Base-by-base conservation (phyloP, 108 stramenopile species). In the Pseudonitzschia delicatissima region DNA sequence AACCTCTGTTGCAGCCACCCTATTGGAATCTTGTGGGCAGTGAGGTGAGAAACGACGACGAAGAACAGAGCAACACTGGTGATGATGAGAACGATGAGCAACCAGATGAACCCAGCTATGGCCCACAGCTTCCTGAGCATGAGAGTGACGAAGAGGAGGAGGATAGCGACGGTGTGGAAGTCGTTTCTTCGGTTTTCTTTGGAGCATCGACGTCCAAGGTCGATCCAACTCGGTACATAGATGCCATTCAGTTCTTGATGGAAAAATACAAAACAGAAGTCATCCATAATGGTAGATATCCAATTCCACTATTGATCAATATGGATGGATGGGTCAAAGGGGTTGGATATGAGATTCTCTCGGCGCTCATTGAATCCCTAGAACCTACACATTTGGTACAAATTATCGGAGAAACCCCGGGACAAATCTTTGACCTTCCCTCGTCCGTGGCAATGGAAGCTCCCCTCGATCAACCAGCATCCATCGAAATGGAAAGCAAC, bases 251-350 rank as follows among this genome's bases (percentile, higher is more conserved):
- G 45, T 40, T 48, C 39, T 74, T 85, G 34, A 61, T 89, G 32
- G 52, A 69, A 65, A 49, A 76, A 60, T 88, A 85, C 64, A 47
- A 68, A 25, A 40, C 73, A 40, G 55, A 57, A 36, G 48, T 61
- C 1, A 51, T 57, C 26, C 36, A n/a, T 21, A 28, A 34, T 5
- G 51, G 40, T 17, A 15, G 36, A 12, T 32, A 52, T 39, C 25
- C 59, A 9, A 52, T 83, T 21, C 93, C 94, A 23, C 71, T 97
- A 9, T 37, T 97, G 37, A 73, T 97, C 55, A 97, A 97, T 64
- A 83, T 91, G n/a, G 96, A 95, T 69, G 96, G 96, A 48, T 97
- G 94, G 94, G 87, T 95, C 21, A 91, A 93, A 68, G 91, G 92
- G 7, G 74, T 97, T 52, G 96, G 96, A 5, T 81, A 64, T 52